Evolutionary conservation across 192 early-diverging fungal genomes (phyloP).

Genomic region (Podila minutissima): DNA sequence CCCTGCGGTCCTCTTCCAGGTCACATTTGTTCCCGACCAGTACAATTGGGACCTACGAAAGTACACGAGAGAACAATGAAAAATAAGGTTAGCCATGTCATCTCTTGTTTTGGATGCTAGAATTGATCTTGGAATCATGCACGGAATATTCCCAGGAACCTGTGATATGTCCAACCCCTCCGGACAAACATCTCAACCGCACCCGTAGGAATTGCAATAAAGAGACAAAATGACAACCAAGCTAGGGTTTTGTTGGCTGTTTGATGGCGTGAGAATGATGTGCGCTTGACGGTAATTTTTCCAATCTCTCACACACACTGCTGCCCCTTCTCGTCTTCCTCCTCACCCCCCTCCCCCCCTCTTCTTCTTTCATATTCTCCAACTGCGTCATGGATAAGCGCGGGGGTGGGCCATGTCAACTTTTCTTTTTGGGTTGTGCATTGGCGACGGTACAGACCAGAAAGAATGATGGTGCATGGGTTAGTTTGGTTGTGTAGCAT

Average conservation of each 20-base stretch:
- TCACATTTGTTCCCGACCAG: slow-evolving; percentile 96
- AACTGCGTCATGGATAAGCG: background rate
- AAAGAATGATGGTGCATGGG: background rate
- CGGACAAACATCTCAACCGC: background rate
- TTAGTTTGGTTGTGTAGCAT: background rate
- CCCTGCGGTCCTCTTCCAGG: slow-evolving; percentile 74
- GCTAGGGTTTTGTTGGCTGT: no score
- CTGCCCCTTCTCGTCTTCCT: background rate
- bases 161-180: no score
- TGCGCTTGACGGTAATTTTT: no score
- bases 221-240: background rate
- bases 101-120: no score
- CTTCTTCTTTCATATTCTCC: background rate
- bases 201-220: background rate
- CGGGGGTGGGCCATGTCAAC: background rate
- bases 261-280: no score
- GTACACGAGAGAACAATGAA: background rate
- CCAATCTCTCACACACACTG: background rate
- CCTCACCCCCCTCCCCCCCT: no score
- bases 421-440: background rate
- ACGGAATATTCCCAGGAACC: no score
- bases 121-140: no score
- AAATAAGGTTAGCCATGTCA: background rate
- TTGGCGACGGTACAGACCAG: background rate
- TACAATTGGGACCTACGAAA: slow-evolving; percentile 77